A percentile compares a stretch with the other conserved stretches of the same genome.
Evolutionary conservation across 2,329 filamentous ascomycete genomes (phyloP).

Genomic region (Verticillium nubilum): DNA sequence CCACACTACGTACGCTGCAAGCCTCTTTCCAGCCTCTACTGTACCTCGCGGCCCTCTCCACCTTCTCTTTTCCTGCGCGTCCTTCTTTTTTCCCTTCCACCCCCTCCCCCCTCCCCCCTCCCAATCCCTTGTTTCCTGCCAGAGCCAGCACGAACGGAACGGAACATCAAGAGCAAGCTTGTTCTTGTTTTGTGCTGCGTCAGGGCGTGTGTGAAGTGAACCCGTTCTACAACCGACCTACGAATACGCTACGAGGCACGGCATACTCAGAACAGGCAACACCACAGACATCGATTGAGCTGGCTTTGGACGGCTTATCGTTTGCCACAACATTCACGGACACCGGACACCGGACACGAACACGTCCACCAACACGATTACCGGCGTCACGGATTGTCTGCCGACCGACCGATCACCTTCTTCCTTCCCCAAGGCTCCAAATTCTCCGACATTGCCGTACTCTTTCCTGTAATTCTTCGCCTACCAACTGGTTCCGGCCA

Average conservation of each 20-base stretch:
- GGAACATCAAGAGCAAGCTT: not conserved
- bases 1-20: not conserved
- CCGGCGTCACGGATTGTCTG: too few species aligned
- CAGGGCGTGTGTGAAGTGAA: not conserved
- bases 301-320: not conserved
- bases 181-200: not conserved
- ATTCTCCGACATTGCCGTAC: not conserved
- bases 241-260: not conserved
- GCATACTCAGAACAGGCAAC: not conserved
- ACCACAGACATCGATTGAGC: not conserved
- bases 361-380: not conserved
- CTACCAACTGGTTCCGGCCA: not conserved
- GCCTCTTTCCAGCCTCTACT: not conserved
- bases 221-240: not conserved
- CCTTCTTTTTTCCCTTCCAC: constrained; percentile 1
- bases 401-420: not conserved
- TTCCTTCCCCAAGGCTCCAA: not conserved
- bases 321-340: not conserved
- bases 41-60: constrained; percentile 1
- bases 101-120: not conserved
- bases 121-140: not conserved
- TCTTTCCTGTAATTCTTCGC: not conserved
- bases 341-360: not conserved
- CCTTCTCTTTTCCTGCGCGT: constrained; percentile 1
- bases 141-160: not conserved